phyloP scores from a whole-genome alignment of 2,329 filamentous ascomycete species.

The Apiospora saccharicola region DNA sequence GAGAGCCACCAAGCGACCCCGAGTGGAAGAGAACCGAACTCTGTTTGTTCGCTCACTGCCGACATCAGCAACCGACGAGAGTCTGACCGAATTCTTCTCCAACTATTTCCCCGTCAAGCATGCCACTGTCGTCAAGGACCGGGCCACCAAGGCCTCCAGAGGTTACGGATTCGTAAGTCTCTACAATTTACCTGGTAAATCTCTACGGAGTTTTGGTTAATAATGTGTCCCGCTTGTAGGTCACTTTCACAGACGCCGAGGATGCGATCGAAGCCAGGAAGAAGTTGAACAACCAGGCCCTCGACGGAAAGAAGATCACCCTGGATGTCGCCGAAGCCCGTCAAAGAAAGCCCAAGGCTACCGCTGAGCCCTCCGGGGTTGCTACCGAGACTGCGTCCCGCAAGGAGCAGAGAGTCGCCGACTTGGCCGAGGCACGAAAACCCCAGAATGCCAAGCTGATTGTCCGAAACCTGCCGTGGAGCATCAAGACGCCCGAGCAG shows the following conservation, averaged over 20 bases:
- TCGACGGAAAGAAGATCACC: conserved; percentile 82
- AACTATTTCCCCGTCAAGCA: conserved; percentile 95
- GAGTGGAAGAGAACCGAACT: conserved; percentile 70
- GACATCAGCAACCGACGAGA: conserved; percentile 78
- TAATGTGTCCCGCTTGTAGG: background rate
- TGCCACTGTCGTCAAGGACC: conserved; percentile 89
- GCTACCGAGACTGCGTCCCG: conserved; percentile 58
- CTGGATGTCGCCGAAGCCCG: conserved; percentile 89
- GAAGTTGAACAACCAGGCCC: conserved; percentile 78
- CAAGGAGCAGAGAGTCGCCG: conserved; percentile 65
- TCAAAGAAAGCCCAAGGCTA: conserved; percentile 60
- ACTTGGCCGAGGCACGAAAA: conserved; percentile 65
- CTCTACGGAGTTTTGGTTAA: background rate
- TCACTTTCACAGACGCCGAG: conserved; percentile 89
- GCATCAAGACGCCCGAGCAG: conserved; percentile 85
- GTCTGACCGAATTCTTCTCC: conserved; percentile 88
- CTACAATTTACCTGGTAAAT: too few species aligned
- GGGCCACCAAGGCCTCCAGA: conserved; percentile 83
- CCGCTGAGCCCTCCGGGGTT: conserved; percentile 27
- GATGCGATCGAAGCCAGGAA: conserved; percentile 84
- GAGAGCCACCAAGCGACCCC: conserved; percentile 59
- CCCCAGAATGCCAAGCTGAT: conserved; percentile 74
- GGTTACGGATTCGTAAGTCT: conserved; percentile 86
- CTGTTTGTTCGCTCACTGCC: conserved; percentile 93
- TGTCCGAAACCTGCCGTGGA: conserved; percentile 95